Base-by-base conservation (phyloP, 805 yeast species). In the Schwanniomyces occidentalis region DNA sequence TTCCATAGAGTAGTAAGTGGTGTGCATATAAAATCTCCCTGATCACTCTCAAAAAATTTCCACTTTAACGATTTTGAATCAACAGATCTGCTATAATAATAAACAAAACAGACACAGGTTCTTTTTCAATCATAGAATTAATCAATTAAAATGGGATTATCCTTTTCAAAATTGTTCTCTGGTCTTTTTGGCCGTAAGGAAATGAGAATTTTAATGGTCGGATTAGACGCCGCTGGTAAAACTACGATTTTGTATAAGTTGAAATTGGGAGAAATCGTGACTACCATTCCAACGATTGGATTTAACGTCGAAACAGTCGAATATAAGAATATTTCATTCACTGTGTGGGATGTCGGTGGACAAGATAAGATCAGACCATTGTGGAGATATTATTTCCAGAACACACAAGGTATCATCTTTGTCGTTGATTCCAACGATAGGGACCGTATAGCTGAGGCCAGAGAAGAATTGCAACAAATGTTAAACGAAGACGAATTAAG, bases 321-420 rank as follows among this genome's bases (percentile, higher is more conserved):
- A 75, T 88, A 89, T 78, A 89, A 89, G 75, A 89, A 89, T 82
- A 87, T 89, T 68, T 84, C 95, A 27, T 89, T 89, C 74, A 88
- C 96, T 42, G 96, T 89, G 48, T 89, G 97, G 98, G 98, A 91
- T 80, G 96, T 90, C 54, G 98, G 98, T 85, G 98, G 98, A 80
- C 98, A 91, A 76, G 96, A 89, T 71, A 90, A 90, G 74, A 91
- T 91, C 61, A 86, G 98, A 75, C 96, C 98, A 41, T 76, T 91
- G 69, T 91, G 98, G 98, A 85, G 97, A 80, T 95, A 91, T 72
- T 91, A 91, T 69, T 91, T 82, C 86, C 96, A 91, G 73, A 91
- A 91, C 79, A 89, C 97, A 44, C 97, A 91, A 71, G 97, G 97
- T 75, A 87, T 91, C 63, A 90, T 91, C 65, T 91, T 90, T 63